Base-by-base conservation (phyloP, 2,329 filamentous ascomycete species). In the Leptographium wingfieldii region DNA sequence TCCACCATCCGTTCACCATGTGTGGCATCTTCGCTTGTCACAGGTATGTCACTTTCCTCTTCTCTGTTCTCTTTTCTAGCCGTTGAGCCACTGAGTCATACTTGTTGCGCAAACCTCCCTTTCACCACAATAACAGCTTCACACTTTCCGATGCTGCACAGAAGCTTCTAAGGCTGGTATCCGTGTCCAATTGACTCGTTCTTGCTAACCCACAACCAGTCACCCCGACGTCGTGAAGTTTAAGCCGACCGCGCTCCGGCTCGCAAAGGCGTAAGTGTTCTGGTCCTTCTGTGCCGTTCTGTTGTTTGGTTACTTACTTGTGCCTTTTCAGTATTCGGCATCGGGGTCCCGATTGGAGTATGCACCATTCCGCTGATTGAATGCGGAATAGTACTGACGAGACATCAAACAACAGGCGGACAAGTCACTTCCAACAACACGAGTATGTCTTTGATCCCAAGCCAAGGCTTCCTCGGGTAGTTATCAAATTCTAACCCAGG, bases 11-110 rank as follows among this genome's bases (percentile, higher is more conserved):
- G 14, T 38, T 38, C 69, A 72, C 63, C 55, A 96, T 96, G 91
- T 96, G 91, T 86, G 91, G 91, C 75, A 95, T 96, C 71, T 96
- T 96, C 75, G 92, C 90, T 69, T 96, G 92, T 77, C 90, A 96
- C 76, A 80, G 83, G 91, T 95, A 77, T 73, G 85, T 80, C 62
- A 22, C 22, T 22, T 22, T 22, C 22, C 22, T 22, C 22, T 22
- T 22, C 22, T 29, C 27, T 40, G 38, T 11, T 25, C 1, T 25
- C 43, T 35, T n/a, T 33, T 38, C 57, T 68, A 73, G 70, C 73
- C 73, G 71, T 72, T 72, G 72, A 68, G 55, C 35, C 11, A 16
- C 57, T 63, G 63, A 64, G 61, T 65, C 63, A 65, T 46, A 62
- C 22, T 48, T 35, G 33, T n/a, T 59, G 54, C 62, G 58, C 60